These are phyloP conservation scores for Zanthoxylum bungeanum DNA, from an alignment of 345 rosid genomes.

Conservation along the genomic window DNA sequence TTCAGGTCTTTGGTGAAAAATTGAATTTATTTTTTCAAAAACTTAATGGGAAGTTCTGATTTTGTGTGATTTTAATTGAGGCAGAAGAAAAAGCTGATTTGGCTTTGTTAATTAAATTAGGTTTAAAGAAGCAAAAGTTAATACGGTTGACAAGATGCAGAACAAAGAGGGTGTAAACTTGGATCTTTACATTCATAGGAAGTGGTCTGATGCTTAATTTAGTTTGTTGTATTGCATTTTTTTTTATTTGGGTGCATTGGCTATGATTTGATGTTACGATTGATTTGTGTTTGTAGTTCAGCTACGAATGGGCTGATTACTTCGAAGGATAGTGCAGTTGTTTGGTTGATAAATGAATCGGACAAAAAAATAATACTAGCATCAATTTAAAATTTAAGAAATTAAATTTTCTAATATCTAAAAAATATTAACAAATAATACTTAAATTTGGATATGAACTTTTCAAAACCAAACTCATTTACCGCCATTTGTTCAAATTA, in stretches of 20 bases:
- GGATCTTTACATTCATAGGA: slow-evolving; percentile 44
- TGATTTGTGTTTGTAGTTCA: slow-evolving; percentile 43
- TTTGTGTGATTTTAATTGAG: neutral
- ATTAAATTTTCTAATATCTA: no score
- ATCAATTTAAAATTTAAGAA: no score
- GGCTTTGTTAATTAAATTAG: slow-evolving; percentile 1
- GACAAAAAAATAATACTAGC: no score
- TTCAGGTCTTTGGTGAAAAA: no score
- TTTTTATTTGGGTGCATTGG: neutral
- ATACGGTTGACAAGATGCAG: slow-evolving; percentile 35
- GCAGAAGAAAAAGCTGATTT: neutral
- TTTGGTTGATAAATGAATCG: no score
- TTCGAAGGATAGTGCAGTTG: slow-evolving; percentile 69
- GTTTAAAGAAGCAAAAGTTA: neutral
- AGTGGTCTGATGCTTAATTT: slow-evolving; percentile 19
- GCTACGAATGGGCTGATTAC: slow-evolving; percentile 73
- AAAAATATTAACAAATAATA: no score
- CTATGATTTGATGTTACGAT: neutral
- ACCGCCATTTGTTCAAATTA: no score
- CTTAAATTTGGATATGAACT: no score
- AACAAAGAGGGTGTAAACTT: slow-evolving; percentile 40
- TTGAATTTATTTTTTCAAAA: no score
- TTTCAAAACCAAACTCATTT: no score
- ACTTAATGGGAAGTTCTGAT: neutral
- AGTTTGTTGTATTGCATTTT: no score